These are phyloP conservation scores for Effrenium voratum DNA, from an alignment of 73 alveolate species.

Conservation along the genomic window DNA sequence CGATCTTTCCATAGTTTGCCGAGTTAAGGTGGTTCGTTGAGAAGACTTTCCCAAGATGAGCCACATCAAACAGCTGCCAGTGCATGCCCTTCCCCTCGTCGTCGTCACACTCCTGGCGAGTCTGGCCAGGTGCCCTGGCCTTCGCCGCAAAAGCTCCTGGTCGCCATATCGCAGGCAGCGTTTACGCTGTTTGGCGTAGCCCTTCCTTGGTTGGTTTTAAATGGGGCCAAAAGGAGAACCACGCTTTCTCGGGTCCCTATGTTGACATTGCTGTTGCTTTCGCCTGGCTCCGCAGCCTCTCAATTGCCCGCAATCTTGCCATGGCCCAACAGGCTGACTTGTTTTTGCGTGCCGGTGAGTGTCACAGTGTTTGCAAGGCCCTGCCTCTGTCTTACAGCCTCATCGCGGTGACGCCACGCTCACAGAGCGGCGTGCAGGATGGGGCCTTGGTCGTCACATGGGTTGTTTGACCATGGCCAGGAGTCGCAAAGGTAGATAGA, in stretches of 20 bases:
- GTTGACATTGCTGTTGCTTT: no score
- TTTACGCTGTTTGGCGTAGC: neutral
- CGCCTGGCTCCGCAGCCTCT: no score
- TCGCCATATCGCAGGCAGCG: constrained; percentile 61
- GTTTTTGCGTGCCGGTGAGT: neutral
- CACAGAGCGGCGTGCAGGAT: constrained; percentile 83
- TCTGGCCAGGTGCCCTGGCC: constrained; percentile 61
- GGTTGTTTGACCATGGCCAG: neutral
- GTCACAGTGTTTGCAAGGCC: neutral
- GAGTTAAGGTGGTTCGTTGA: neutral
- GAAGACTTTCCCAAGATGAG: neutral
- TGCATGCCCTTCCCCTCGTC: no score
- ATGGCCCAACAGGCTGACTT: neutral
- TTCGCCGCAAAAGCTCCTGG: constrained; percentile 75
- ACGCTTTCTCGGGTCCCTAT: no score
- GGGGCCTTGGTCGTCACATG: neutral
- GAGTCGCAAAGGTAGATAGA: no score
- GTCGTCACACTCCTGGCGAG: neutral
- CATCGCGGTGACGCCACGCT: constrained; percentile 78
- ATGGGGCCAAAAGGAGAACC: no score
- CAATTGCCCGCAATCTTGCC: no score
- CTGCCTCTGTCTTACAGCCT: constrained; percentile 89
- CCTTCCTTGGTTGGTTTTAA: no score
- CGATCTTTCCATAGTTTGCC: neutral
- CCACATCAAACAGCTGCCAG: neutral